phyloP scores from a whole-genome alignment of 1,284 basidiomycete species.

The Melampsora occidentalis region DNA sequence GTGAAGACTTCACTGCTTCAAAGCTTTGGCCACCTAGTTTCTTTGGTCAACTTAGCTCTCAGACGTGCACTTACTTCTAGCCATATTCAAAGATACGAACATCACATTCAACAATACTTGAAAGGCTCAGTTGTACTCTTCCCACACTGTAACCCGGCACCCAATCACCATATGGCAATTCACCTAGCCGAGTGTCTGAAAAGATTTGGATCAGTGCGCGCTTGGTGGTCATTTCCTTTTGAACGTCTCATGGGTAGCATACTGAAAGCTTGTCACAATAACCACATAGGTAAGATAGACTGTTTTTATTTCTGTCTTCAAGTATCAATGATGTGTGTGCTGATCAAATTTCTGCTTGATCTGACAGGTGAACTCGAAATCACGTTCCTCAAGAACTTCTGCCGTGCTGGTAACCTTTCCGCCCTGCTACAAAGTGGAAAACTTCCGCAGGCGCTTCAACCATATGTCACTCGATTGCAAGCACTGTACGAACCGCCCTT shows the following conservation, averaged over 20 bases:
- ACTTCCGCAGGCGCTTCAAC: conserved; percentile 10
- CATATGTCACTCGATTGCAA: conserved; percentile 10
- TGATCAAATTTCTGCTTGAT: no score
- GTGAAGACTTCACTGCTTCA: conserved; percentile 16
- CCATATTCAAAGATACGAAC: not conserved
- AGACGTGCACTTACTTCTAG: conserved; percentile 10
- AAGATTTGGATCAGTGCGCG: conserved; percentile 2
- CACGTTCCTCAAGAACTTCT: no score
- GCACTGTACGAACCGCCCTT: conserved; percentile 5
- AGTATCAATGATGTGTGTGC: no score
- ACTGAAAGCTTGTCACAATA: conserved; percentile 17
- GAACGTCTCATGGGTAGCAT: conserved; percentile 7
- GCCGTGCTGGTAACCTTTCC: conserved; percentile 13
- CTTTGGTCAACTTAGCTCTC: conserved; percentile 20
- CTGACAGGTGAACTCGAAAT: conserved; percentile 27
- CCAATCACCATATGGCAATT: conserved; percentile 33
- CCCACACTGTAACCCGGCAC: conserved; percentile 7
- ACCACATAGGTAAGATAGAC: conserved; percentile 6
- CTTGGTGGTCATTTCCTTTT: conserved; percentile 24
- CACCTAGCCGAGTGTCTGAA: conserved; percentile 23
- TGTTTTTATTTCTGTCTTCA: no score
- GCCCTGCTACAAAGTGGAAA: not conserved
- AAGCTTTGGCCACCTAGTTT: conserved; percentile 37
- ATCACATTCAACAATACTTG: no score
- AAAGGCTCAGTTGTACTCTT: conserved; percentile 20